phyloP scores from a whole-genome alignment of 2,329 filamentous ascomycete genomes.

The Cordyceps cicadae region DNA sequence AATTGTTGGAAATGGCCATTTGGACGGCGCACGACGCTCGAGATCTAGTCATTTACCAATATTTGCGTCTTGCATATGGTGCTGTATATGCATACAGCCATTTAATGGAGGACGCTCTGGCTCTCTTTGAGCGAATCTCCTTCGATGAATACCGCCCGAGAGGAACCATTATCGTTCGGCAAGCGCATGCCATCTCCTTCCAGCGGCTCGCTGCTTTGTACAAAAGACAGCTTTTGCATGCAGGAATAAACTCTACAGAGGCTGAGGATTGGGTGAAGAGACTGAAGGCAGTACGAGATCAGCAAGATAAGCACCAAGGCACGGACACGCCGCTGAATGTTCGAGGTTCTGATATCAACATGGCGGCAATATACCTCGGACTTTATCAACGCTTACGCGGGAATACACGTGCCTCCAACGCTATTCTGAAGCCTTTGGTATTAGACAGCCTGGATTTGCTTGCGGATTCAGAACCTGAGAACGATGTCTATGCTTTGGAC shows the following conservation, averaged over 20 bases:
- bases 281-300: constrained; percentile 27
- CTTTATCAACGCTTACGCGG: constrained; percentile 29
- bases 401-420: constrained; percentile 19
- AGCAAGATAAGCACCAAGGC: constrained; percentile 31
- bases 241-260: constrained; percentile 19
- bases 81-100: constrained; percentile 27
- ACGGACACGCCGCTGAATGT: constrained; percentile 32
- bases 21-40: constrained; percentile 25
- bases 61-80: constrained; percentile 30
- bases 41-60: constrained; percentile 29
- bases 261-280: constrained; percentile 26
- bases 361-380: constrained; percentile 32
- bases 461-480: constrained; percentile 32
- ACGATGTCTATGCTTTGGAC: constrained; percentile 34
- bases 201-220: constrained; percentile 31
- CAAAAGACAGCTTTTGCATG: constrained; percentile 25
- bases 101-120: constrained; percentile 26
- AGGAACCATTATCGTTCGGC: constrained; percentile 30
- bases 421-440: constrained; percentile 26
- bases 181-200: constrained; percentile 32
- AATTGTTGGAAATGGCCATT: constrained; percentile 25
- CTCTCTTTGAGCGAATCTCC: constrained; percentile 28
- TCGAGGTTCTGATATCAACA: constrained; percentile 34
- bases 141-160: constrained; percentile 30
- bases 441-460: constrained; percentile 30